phyloP scores from a whole-genome alignment of 2,329 filamentous ascomycete genomes.

The Aspergillus persii region DNA sequence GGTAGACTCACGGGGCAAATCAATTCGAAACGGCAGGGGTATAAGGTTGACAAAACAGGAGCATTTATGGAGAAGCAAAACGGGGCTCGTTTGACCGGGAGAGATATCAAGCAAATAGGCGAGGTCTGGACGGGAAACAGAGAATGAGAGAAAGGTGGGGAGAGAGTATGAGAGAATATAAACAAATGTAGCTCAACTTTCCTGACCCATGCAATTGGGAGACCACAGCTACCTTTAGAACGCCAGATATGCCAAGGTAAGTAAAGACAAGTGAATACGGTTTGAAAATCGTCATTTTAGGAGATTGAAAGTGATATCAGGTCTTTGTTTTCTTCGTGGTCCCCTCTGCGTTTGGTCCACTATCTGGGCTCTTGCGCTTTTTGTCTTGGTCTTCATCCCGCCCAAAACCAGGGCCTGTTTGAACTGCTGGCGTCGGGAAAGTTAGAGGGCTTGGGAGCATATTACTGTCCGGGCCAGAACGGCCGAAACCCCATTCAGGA shows the following conservation, averaged over 20 bases:
- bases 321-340: conserved; percentile 41
- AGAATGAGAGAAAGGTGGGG: conserved; percentile 1
- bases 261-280: neutral
- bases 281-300: conserved; percentile 10
- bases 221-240: conserved; percentile 12
- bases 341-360: conserved; percentile 30
- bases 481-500: conserved; percentile 77
- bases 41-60: conserved; percentile 12
- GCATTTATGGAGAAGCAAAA: conserved; percentile 6
- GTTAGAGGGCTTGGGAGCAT: conserved; percentile 90
- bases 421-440: conserved; percentile 73
- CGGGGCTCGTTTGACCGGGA: neutral
- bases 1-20: neutral
- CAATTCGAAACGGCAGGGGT: conserved; percentile 11
- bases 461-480: conserved; percentile 66
- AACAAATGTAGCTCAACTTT: conserved; percentile 8
- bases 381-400: conserved; percentile 45
- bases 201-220: conserved; percentile 5
- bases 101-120: neutral
- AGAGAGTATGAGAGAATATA: conserved; percentile 1
- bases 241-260: conserved; percentile 20
- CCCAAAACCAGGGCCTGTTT: conserved; percentile 40
- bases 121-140: conserved; percentile 2
- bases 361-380: conserved; percentile 46
- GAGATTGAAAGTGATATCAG: conserved; percentile 15